A percentile compares a stretch with the other conserved stretches of the same genome.
phyloP scores from a whole-genome alignment of 805 yeast species.

The Lachancea mirantina region DNA sequence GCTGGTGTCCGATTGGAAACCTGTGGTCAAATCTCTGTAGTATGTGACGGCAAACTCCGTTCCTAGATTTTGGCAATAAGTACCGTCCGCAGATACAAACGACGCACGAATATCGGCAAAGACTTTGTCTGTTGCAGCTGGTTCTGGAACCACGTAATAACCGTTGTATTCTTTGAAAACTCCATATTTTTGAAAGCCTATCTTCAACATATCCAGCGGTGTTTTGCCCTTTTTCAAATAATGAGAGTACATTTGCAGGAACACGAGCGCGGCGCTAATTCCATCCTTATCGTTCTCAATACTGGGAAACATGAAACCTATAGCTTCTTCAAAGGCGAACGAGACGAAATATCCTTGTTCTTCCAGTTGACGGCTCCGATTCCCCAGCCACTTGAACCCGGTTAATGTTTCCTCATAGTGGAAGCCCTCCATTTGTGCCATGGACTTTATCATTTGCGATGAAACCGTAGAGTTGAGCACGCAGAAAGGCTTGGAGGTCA shows the following conservation, averaged over 20 bases:
- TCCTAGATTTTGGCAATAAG: conserved; percentile 53
- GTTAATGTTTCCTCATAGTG: conserved; percentile 77
- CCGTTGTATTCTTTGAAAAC: conserved; percentile 82
- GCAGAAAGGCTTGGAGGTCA: conserved; percentile 24
- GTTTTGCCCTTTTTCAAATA: conserved; percentile 42
- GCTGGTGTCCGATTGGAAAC: conserved; percentile 64
- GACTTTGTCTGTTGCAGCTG: conserved; percentile 43
- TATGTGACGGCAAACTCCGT: conserved; percentile 41
- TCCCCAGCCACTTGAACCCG: conserved; percentile 97
- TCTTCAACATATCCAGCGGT: conserved; percentile 42
- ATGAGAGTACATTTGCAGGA: conserved; percentile 56
- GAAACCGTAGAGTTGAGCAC: conserved; percentile 88
- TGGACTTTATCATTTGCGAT: conserved; percentile 64
- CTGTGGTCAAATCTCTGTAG: conserved; percentile 82
- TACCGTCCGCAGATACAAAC: conserved; percentile 15
- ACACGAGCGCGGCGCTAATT: conserved; percentile 67
- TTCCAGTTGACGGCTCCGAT: conserved; percentile 69
- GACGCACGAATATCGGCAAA: conserved; percentile 47
- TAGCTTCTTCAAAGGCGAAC: conserved; percentile 92
- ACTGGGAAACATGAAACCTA: conserved; percentile 83
- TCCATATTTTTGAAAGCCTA: conserved; percentile 63
- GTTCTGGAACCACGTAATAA: conserved; percentile 61
- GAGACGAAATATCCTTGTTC: conserved; percentile 61
- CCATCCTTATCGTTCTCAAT: conserved; percentile 89
- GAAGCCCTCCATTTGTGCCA: conserved; percentile 59